Percentiles rank a stretch among this genome's conserved stretches.
These are phyloP conservation scores for Sphagnum magellanicum DNA, from an alignment of 228 moss, liverwort and hornwort species.

Conservation along the genomic window DNA sequence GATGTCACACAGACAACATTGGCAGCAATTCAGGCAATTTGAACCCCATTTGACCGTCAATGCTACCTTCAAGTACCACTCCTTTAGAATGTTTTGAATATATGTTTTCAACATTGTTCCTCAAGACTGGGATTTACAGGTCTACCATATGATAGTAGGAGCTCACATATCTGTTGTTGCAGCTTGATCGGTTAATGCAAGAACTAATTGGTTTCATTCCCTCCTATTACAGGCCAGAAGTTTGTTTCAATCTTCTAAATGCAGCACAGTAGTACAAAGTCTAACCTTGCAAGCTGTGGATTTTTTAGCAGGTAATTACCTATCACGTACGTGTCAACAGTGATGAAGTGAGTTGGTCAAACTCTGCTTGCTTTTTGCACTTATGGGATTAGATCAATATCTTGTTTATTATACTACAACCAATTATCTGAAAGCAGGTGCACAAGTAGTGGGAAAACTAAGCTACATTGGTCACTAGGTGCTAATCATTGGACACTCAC, in stretches of 20 bases:
- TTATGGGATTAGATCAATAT: not conserved
- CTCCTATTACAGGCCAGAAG: too few species aligned
- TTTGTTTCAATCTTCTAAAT: too few species aligned
- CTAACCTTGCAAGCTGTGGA: not conserved
- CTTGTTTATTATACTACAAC: not conserved
- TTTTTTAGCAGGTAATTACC: conserved; percentile 40
- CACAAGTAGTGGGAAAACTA: not conserved
- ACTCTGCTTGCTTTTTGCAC: not conserved
- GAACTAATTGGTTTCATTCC: not conserved
- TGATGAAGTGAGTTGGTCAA: conserved; percentile 39
- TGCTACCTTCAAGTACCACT: not conserved
- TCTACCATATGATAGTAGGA: not conserved
- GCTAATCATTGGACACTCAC: not conserved
- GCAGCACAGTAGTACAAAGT: too few species aligned
- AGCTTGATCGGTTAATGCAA: not conserved
- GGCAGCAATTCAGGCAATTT: conserved; percentile 41
- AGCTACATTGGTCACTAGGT: not conserved
- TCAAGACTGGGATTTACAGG: too few species aligned
- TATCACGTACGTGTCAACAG: conserved; percentile 64
- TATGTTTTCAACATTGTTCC: too few species aligned
- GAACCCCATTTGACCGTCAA: not conserved
- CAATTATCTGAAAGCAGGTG: not conserved
- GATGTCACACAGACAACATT: conserved; percentile 43
- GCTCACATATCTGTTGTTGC: not conserved
- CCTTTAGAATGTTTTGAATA: too few species aligned